Evolutionary conservation across 306 rosid genomes (phyloP).

Genomic region (Castanospermum australe): DNA sequence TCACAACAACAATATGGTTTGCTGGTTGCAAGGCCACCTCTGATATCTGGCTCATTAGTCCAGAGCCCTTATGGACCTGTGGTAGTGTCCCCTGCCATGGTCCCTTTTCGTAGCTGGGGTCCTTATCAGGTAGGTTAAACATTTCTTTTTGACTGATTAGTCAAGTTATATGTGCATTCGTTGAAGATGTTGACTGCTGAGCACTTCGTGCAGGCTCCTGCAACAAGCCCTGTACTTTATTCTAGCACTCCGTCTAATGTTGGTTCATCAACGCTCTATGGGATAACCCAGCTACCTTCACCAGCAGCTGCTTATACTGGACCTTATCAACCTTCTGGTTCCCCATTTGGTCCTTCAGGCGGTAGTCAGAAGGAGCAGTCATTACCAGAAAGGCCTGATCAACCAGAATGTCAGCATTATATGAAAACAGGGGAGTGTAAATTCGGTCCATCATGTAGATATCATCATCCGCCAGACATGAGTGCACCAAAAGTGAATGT

Average conservation of each 20-base stretch:
- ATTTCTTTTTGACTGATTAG: slow-evolving; percentile 29
- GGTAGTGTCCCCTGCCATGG: slow-evolving; percentile 75
- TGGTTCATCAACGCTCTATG: slow-evolving; percentile 63
- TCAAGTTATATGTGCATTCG: slow-evolving; percentile 23
- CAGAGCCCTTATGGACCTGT: slow-evolving; percentile 79
- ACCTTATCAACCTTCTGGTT: slow-evolving; percentile 61
- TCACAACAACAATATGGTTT: slow-evolving; percentile 77
- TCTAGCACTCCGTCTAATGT: slow-evolving; percentile 61
- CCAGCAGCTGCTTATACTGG: slow-evolving; percentile 62
- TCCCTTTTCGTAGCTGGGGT: slow-evolving; percentile 77
- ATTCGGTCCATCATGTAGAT: slow-evolving; percentile 82
- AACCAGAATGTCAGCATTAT: slow-evolving; percentile 81
- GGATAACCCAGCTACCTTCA: slow-evolving; percentile 65
- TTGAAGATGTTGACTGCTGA: slow-evolving; percentile 33
- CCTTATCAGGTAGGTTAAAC: slow-evolving; percentile 72
- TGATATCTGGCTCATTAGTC: slow-evolving; percentile 69
- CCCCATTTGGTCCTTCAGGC: slow-evolving; percentile 60
- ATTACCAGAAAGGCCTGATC: slow-evolving; percentile 88
- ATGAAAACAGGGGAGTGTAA: slow-evolving; percentile 82
- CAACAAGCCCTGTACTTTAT: slow-evolving; percentile 69
- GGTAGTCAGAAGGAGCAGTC: slow-evolving; percentile 67
- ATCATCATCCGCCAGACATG: slow-evolving; percentile 77
- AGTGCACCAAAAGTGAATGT: slow-evolving; percentile 52
- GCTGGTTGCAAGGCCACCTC: slow-evolving; percentile 81
- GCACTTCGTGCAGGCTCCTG: slow-evolving; percentile 56